Conservation (phyloP, 768 basidiomycete genomes). For the Lentinula edodes region DNA sequence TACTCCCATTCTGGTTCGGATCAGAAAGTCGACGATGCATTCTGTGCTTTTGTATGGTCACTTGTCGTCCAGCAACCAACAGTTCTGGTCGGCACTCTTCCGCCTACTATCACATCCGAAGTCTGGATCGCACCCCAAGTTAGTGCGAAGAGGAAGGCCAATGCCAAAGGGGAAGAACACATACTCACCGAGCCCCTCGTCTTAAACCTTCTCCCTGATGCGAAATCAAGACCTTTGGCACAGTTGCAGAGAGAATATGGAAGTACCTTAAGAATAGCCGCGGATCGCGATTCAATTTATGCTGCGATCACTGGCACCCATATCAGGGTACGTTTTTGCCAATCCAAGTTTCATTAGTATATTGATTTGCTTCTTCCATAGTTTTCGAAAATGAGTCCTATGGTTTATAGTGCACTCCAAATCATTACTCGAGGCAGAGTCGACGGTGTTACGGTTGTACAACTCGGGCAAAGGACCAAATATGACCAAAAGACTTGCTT, state of each 20-base stretch:
- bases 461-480: slow-evolving; percentile 68
- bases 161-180: slow-evolving; percentile 46
- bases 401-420: slow-evolving; percentile 83
- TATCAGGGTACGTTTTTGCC: slow-evolving; percentile 40
- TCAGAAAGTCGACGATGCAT: slow-evolving; percentile 70
- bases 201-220: slow-evolving; percentile 52
- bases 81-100: slow-evolving; percentile 68
- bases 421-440: slow-evolving; percentile 79
- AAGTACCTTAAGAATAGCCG: slow-evolving; percentile 62
- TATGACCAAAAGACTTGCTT: slow-evolving; percentile 91
- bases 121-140: slow-evolving; percentile 77
- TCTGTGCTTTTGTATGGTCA: slow-evolving; percentile 79
- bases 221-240: slow-evolving; percentile 47
- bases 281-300: slow-evolving; percentile 70
- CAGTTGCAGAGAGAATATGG: slow-evolving; percentile 56
- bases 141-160: slow-evolving; percentile 61
- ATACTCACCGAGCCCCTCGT: slow-evolving; percentile 36
- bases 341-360: background rate
- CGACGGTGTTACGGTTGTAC: slow-evolving; percentile 72
- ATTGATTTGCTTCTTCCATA: slow-evolving; percentile 20
- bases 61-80: slow-evolving; percentile 70
- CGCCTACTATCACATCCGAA: slow-evolving; percentile 52
- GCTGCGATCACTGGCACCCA: slow-evolving; percentile 82
- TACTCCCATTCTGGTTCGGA: slow-evolving; percentile 38
- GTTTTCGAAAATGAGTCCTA: slow-evolving; percentile 76